Evolutionary conservation across 306 rosid genomes (phyloP).

Genomic region (Vigna trinervia): DNA sequence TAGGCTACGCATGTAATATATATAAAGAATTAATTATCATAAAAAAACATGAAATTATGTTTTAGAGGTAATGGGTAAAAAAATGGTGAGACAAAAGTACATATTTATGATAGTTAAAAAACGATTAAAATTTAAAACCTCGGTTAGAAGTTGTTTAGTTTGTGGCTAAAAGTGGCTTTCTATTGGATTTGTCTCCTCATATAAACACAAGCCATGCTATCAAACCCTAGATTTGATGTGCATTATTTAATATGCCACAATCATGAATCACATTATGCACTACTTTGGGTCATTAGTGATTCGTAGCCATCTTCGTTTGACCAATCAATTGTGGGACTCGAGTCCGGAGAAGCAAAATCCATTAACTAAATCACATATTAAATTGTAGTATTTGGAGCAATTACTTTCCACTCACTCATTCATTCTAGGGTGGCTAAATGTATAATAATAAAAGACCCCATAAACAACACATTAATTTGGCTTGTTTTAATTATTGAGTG

Average conservation of each 20-base stretch:
- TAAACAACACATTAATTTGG: slow-evolving; percentile 17
- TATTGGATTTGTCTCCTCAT: slow-evolving; percentile 58
- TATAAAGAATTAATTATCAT: slow-evolving; percentile 8
- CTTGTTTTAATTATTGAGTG: slow-evolving; percentile 45
- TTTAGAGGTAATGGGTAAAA: neutral
- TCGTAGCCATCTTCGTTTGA: slow-evolving; percentile 63
- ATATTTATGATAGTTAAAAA: neutral
- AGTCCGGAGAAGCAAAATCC: slow-evolving; percentile 43
- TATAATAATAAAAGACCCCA: neutral
- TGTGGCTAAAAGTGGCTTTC: slow-evolving; percentile 48
- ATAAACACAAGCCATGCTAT: slow-evolving; percentile 53
- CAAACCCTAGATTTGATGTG: slow-evolving; percentile 52
- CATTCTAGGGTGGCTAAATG: slow-evolving; percentile 49
- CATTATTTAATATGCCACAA: slow-evolving; percentile 46
- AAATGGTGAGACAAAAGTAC: neutral
- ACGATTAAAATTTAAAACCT: slow-evolving; percentile 27
- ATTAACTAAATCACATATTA: slow-evolving; percentile 37
- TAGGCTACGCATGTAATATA: neutral
- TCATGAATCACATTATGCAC: slow-evolving; percentile 46
- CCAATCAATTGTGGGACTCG: slow-evolving; percentile 53
- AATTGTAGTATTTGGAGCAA: slow-evolving; percentile 10
- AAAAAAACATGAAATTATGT: neutral
- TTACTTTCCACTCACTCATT: slow-evolving; percentile 56
- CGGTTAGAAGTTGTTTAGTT: slow-evolving; percentile 30
- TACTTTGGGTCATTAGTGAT: slow-evolving; percentile 50